Evolutionary conservation across 371 early-diverging fungal genomes (phyloP), one percentile per base, ranked within the genome.

Genomic region (Cokeromyces recurvatus): DNA sequence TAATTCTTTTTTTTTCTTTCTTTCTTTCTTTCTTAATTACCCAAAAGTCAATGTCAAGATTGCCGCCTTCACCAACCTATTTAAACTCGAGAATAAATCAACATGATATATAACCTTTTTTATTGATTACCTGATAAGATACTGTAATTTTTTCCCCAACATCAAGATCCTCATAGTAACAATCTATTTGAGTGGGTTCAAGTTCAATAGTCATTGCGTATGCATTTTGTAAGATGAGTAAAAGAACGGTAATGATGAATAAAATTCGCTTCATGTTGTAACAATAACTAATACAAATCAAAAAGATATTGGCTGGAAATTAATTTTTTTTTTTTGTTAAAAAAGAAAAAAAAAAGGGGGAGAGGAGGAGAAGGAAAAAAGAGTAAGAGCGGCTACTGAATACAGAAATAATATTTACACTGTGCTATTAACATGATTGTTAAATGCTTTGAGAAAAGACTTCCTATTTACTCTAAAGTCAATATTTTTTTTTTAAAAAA

Each of bases 31-130:
- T n/a, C n/a, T 4, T 59, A 5, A 11, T 62, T 75, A 87, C 89
- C 84, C 70, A 71, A 53, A 89, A 89, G 48, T 89, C 90, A 51
- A 89, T 72, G 47, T 85, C 86, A 12, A 79, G 64, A 45, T 83
- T 68, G 20, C 80, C 84, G 40, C 84, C 87, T 38, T 85, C 84
- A 50, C 77, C 78, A 41, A 89, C 90, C 70, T 74, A 8, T 21
- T 17, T 14, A 23, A 20, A 34, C 39, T 15, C 7, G 17, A 29
- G 36, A 27, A 31, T 25, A 29, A 27, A 17, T 20, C 19, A 14
- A 7, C 39, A 12, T 19, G 10, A n/a, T n/a, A n/a, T n/a, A n/a
- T n/a, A n/a, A n/a, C n/a, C n/a, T 14, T 19, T n/a, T 31, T 42
- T 11, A 1, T n/a, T 16, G 4, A 35, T 46, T 63, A 73, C 74